Base-by-base conservation (phyloP, 2,329 filamentous ascomycete species). In the Penicillium sp. region DNA sequence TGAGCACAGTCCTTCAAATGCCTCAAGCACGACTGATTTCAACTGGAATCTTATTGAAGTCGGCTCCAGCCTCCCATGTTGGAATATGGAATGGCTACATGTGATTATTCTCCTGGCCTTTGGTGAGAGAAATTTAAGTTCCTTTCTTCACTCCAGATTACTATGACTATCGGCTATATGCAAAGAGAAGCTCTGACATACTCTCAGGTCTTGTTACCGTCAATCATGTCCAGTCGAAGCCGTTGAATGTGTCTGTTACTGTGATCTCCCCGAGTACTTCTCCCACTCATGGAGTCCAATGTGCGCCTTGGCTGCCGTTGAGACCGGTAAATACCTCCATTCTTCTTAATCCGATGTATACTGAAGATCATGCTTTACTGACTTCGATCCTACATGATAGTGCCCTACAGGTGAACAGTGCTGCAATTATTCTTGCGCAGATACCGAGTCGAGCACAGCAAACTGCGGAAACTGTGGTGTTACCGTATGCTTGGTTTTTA, bases 401-500 rank as follows among this genome's bases (percentile, higher is more conserved):
- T 59, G 56, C 33, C 49, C 51, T 12, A 36, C 36, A 4, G 42
- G 39, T 24, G 8, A 42, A 46, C 49, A 47, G 45, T 57, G 56
- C 34, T 59, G 54, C 47, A 57, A 54, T 39, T 54, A 43, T n/a
- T 38, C 34, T 9, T 57, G 56, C 15, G 45, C 38, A 8, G 33
- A 59, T 26, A 48, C 49, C 16, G 15, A 33, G 16, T 34, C 48
- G 2, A 50, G 47, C 38, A 1, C 21, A 16, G 18, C 29, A 4
- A 58, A 58, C 9, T 56, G 53, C 34, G 56, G 56, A 18, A 46
- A 44, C 21, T 58, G 53, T 39, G 47, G 51, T 29, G 36, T 45
- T 3, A 31, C 24, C 2, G 56, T 58, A 44, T 16, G 53, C 26
- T 6, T 15, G 4, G 6, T 23, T 21, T 18, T 7, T 5, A 4